Evolutionary conservation across 805 yeast species (phyloP).

Genomic region (Candida oleophila): DNA sequence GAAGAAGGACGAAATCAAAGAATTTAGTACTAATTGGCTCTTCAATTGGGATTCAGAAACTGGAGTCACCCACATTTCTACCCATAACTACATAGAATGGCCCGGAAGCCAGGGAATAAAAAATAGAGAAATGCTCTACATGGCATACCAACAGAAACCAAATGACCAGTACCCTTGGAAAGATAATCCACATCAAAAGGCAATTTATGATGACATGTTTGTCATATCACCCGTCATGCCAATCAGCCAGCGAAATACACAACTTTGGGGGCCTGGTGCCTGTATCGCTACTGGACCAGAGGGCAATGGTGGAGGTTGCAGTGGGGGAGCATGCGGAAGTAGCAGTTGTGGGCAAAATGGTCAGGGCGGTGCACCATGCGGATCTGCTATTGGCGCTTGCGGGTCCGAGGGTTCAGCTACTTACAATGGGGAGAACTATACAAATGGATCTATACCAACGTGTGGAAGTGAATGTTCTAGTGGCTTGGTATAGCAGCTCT

Average conservation of each 20-base stretch:
- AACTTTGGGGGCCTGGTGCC: neutral
- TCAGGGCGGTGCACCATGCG: neutral
- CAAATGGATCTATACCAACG: neutral
- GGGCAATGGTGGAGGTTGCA: neutral
- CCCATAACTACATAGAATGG: neutral
- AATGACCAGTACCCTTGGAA: neutral
- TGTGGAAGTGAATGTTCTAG: no score
- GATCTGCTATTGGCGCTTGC: neutral
- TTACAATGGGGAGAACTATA: neutral
- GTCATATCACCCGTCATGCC: neutral
- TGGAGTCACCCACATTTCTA: neutral
- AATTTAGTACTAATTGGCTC: neutral
- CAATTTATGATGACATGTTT: neutral
- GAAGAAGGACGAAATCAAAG: neutral
- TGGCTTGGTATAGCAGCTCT: no score
- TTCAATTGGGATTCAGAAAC: neutral
- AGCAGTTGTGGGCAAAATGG: neutral
- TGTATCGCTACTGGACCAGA: neutral
- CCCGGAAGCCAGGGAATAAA: neutral
- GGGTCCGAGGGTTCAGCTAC: neutral
- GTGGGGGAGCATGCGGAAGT: neutral
- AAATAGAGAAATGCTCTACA: neutral
- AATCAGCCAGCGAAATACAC: neutral
- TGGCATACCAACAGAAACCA: neutral
- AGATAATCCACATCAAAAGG: neutral